These are phyloP conservation scores for Aspergillus sp. DNA, from an alignment of 2,329 filamentous ascomycete species.

Conservation along the genomic window DNA sequence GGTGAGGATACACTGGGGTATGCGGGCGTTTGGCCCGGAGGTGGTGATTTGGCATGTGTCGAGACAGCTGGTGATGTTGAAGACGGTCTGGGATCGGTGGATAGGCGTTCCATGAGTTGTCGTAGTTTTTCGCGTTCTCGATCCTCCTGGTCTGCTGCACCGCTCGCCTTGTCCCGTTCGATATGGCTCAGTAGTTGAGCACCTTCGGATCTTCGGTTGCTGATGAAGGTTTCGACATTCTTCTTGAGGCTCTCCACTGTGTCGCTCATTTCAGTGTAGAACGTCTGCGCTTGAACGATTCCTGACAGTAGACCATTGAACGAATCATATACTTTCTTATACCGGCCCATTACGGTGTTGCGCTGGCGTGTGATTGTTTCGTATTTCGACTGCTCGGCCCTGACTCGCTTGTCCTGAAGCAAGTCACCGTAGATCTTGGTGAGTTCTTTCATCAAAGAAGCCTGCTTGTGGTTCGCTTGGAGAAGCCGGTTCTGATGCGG, in stretches of 20 bases:
- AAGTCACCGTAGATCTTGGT: conserved; percentile 80
- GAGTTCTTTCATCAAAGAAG: conserved; percentile 88
- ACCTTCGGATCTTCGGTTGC: conserved; percentile 85
- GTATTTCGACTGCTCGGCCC: conserved; percentile 91
- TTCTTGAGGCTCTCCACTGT: conserved; percentile 86
- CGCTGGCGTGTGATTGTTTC: conserved; percentile 79
- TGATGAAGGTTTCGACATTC: conserved; percentile 96
- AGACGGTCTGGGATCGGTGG: conserved; percentile 56
- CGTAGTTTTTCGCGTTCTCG: conserved; percentile 78
- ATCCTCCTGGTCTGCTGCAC: conserved; percentile 57
- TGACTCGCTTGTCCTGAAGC: conserved; percentile 87
- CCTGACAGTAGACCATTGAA: conserved; percentile 86
- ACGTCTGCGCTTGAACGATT: conserved; percentile 77
- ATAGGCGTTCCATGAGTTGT: conserved; percentile 91
- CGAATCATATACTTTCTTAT: conserved; percentile 85
- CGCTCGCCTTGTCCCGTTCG: conserved; percentile 66
- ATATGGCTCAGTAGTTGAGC: conserved; percentile 84
- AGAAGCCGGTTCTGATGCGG: conserved; percentile 85
- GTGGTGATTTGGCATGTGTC: conserved; percentile 37
- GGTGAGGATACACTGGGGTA: conserved; percentile 29
- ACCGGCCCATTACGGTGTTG: conserved; percentile 72
- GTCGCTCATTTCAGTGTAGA: conserved; percentile 94
- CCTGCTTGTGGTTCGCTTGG: conserved; percentile 93
- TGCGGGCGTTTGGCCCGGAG: conserved; percentile 25
- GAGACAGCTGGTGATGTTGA: conserved; percentile 29